Conservation (phyloP, 2,329 filamentous ascomycete species). For the Pseudogymnoascus sp. region DNA sequence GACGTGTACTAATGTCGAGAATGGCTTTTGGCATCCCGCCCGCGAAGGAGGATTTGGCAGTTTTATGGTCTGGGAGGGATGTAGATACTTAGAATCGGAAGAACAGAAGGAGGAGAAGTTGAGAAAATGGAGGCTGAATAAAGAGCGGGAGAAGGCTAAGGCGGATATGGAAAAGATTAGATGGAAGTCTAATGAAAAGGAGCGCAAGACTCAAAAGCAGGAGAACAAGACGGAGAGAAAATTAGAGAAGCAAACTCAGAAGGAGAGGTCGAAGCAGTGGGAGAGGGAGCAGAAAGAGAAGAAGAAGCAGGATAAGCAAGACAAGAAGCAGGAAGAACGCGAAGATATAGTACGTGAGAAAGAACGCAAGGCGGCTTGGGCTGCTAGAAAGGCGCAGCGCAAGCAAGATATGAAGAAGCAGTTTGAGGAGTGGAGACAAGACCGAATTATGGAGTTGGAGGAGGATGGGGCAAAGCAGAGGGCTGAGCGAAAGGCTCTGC, state of each 20-base stretch:
- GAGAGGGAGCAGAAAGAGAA: not conserved
- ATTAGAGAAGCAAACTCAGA: not conserved
- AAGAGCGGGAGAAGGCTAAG: not conserved
- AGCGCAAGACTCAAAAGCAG: not conserved
- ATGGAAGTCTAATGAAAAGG: not conserved
- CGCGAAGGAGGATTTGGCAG: not conserved
- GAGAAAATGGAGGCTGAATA: not conserved
- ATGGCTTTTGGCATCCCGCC: not conserved
- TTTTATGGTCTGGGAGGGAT: not conserved
- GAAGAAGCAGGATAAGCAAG: not conserved
- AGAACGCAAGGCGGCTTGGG: not conserved
- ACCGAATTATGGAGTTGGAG: not conserved
- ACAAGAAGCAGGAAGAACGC: not conserved
- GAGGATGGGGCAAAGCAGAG: not conserved
- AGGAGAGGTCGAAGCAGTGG: not conserved
- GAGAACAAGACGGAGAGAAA: not conserved
- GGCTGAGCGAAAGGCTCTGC: not conserved
- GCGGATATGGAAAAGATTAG: not conserved
- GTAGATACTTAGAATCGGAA: not conserved
- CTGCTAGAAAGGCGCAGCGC: not conserved
- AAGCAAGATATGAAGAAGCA: not conserved
- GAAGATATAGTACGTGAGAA: not conserved
- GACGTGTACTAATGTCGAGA: not conserved
- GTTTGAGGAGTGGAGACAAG: not conserved
- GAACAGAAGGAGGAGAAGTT: not conserved